Base-by-base conservation (phyloP, 345 rosid genomes). In the Citrus medica region DNA sequence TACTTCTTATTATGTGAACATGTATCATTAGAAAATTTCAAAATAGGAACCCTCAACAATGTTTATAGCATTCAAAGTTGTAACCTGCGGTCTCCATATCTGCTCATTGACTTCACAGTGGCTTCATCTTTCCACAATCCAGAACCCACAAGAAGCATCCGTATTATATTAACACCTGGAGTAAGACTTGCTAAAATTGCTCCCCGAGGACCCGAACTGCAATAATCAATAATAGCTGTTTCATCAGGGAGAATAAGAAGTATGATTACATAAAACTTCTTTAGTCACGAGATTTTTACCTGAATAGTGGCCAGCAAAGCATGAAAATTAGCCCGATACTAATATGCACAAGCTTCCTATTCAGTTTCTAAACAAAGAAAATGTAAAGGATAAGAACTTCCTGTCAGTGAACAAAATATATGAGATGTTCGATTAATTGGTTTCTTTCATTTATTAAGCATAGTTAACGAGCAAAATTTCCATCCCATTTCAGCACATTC, bases 21-120 rank as follows among this genome's bases (percentile, higher is more conserved):
- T 37, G 16, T 32, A 60, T 58, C 19, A 56, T 38, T 24, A 33
- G 58, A 19, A 38, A 6, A 56, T 74, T 55, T 38, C 75, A 24
- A 58, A 10, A 64, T 40, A 69, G 58, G 28, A 8, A 33, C 14
- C 25, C 5, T 46, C 35, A 66, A 74, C 69, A 24, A 73, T 61
- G 28, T 33, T 62, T 59, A 56, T 4, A 60, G 27, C 21, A 67
- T 66, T 46, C 14, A 10, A 72, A 60, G 38, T 65, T 62, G 63
- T 59, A 79, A 94, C 99, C 99, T 92, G 88, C 78, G 85, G 78
- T 96, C 91, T 76, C 99, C 98, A 55, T 84, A 86, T 90, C 99
- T 89, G 87, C 98, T 91, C 97, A 94, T 96, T 71, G 99, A 92
- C 91, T 92, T 91, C 79, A 94, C 94, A 0, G 87, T 91, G 76